A percentile compares a stretch with the other conserved stretches of the same genome.
phyloP scores from a whole-genome alignment of 129 eudicot genomes.

The Calendula officinalis region DNA sequence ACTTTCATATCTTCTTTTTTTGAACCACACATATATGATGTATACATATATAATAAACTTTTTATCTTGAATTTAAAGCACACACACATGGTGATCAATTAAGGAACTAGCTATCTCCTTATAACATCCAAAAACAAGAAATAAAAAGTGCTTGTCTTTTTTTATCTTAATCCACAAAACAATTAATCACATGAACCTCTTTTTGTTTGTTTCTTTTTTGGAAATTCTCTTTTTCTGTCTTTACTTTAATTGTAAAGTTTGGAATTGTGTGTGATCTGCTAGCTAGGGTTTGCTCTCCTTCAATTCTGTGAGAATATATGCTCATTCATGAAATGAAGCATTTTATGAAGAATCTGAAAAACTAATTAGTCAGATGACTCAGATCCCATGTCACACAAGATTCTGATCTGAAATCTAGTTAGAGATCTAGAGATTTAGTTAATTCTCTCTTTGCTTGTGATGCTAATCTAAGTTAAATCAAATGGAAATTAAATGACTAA shows the following conservation, averaged over 20 bases:
- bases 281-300: constrained; percentile 45
- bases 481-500: constrained; percentile 5
- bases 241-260: constrained; percentile 32
- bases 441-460: constrained; percentile 13
- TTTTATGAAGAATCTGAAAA: constrained; percentile 11
- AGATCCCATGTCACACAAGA: constrained; percentile 24
- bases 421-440: not conserved
- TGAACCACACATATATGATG: constrained; percentile 21
- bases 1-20: constrained; percentile 20
- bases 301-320: constrained; percentile 19
- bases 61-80: constrained; percentile 18
- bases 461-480: constrained; percentile 9
- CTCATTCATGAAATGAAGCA: constrained; percentile 24
- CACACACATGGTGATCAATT: constrained; percentile 15
- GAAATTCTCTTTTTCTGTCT: constrained; percentile 27
- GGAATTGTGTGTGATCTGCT: constrained; percentile 32
- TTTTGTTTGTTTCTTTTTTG: constrained; percentile 25
- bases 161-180: constrained; percentile 29
- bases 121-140: constrained; percentile 30
- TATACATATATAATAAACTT: constrained; percentile 15
- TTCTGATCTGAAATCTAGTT: constrained; percentile 2
- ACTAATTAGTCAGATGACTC: constrained; percentile 32
- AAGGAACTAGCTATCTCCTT: constrained; percentile 28
- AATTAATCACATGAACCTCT: constrained; percentile 32
- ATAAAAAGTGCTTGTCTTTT: constrained; percentile 32